Conservation (phyloP, 1,284 basidiomycete genomes). For the Ganoderma multipileum region DNA sequence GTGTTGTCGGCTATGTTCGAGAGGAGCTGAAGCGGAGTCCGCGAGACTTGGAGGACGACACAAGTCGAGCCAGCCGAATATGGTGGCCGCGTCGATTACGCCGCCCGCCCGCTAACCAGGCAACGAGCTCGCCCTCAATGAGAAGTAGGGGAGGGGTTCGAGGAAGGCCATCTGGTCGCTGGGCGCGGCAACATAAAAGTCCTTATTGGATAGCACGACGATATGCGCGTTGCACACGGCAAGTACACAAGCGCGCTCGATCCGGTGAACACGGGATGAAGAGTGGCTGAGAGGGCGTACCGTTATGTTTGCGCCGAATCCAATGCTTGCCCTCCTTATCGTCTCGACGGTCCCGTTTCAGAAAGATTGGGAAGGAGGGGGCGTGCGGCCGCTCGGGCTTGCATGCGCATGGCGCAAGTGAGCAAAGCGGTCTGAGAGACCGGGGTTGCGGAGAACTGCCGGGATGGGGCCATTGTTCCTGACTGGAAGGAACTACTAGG, state of each 20-base stretch:
- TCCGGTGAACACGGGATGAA: slow-evolving; percentile 5
- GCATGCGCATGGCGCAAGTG: slow-evolving; percentile 53
- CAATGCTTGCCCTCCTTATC: slow-evolving; percentile 80
- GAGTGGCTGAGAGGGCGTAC: slow-evolving; percentile 46
- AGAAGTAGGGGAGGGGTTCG: slow-evolving; percentile 71
- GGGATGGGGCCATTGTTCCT: slow-evolving; percentile 53
- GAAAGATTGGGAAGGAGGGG: slow-evolving; percentile 25
- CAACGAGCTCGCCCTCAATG: slow-evolving; percentile 66
- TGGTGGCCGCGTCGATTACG: slow-evolving; percentile 50
- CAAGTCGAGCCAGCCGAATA: slow-evolving; percentile 51
- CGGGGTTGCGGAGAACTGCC: slow-evolving; percentile 66
- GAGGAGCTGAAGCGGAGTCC: slow-evolving; percentile 70
- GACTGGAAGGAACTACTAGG: background rate
- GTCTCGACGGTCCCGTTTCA: slow-evolving; percentile 51
- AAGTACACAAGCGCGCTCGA: background rate
- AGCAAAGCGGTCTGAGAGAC: slow-evolving; percentile 56
- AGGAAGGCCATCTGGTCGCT: slow-evolving; percentile 68
- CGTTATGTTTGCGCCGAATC: slow-evolving; percentile 77
- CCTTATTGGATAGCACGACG: slow-evolving; percentile 60
- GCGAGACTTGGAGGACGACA: slow-evolving; percentile 65
- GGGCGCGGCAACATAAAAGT: slow-evolving; percentile 56
- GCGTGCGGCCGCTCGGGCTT: slow-evolving; percentile 27
- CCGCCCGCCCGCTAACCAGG: slow-evolving; percentile 69
- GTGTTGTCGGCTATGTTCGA: slow-evolving; percentile 74
- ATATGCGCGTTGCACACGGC: slow-evolving; percentile 70